Percentiles rank a stretch among this genome's conserved stretches.
Evolutionary conservation across 441 rosid genomes (phyloP).

Genomic region (Corymbia citriodora): DNA sequence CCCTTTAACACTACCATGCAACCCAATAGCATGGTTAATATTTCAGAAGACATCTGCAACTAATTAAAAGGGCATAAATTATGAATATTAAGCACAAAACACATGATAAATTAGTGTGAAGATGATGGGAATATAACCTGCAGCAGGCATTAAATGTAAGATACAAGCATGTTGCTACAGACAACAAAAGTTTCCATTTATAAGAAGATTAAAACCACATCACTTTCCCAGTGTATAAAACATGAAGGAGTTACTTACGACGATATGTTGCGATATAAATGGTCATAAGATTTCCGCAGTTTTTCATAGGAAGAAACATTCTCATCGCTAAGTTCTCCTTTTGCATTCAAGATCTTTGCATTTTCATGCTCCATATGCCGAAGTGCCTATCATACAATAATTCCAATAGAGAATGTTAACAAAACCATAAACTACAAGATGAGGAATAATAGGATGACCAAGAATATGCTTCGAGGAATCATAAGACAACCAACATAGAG

Average conservation of each 20-base stretch:
- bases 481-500: background rate
- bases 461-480: background rate
- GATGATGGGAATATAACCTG: background rate
- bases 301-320: constrained; percentile 85
- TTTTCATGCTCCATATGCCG: constrained; percentile 98
- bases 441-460: constrained; percentile 1
- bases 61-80: background rate
- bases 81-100: background rate
- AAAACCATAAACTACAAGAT: background rate
- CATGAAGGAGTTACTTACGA: constrained; percentile 59
- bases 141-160: background rate
- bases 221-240: background rate
- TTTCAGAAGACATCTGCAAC: background rate
- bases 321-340: constrained; percentile 98
- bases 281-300: constrained; percentile 94
- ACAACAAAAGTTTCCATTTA: background rate
- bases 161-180: background rate
- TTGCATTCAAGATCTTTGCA: constrained; percentile 87
- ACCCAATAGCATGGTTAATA: background rate
- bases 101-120: background rate
- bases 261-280: constrained; percentile 82
- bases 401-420: background rate
- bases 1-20: background rate
- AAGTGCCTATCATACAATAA: constrained; percentile 45
- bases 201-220: background rate